These are phyloP conservation scores for Tricholoma flavovirens DNA, from an alignment of 768 basidiomycete species.

Conservation along the genomic window DNA sequence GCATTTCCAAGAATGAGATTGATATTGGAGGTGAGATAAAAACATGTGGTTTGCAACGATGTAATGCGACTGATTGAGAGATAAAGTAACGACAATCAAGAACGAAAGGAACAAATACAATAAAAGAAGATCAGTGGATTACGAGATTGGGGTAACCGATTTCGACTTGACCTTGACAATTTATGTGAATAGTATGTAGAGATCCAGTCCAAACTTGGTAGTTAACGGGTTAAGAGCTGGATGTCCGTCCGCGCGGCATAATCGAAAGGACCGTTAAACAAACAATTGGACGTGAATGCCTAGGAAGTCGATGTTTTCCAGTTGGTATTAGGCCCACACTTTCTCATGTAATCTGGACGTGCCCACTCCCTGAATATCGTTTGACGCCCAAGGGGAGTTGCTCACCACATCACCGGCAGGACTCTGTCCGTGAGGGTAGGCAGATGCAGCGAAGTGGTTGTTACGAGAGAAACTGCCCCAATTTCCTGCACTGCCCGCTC, in stretches of 20 bases:
- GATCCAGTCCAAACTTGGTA: slow-evolving; percentile 11
- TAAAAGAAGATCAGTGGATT: slow-evolving; percentile 27
- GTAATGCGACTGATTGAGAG: slow-evolving; percentile 31
- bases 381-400: slow-evolving; percentile 55
- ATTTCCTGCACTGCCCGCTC: slow-evolving; percentile 77
- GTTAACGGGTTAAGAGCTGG: slow-evolving; percentile 9
- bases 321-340: slow-evolving; percentile 44
- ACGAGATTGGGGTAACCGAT: slow-evolving; percentile 18
- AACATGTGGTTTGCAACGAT: slow-evolving; percentile 39
- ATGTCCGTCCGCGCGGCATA: slow-evolving; percentile 42
- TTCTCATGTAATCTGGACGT: slow-evolving; percentile 53
- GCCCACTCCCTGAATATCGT: slow-evolving; percentile 41
- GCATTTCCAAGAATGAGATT: slow-evolving; percentile 24
- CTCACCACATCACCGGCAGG: slow-evolving; percentile 51
- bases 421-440: slow-evolving; percentile 53
- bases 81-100: slow-evolving; percentile 38
- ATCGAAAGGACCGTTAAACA: slow-evolving; percentile 23
- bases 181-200: slow-evolving; percentile 15
- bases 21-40: slow-evolving; percentile 41
- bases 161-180: slow-evolving; percentile 11
- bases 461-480: slow-evolving; percentile 59
- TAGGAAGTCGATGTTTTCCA: slow-evolving; percentile 4
- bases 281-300: slow-evolving; percentile 8
- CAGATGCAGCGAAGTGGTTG: slow-evolving; percentile 42
- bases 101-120: slow-evolving; percentile 19